A percentile compares a stretch with the other conserved stretches of the same genome.
Evolutionary conservation across 164 flowering plant genomes (phyloP).

Genomic region (Vitis rotundifolia): DNA sequence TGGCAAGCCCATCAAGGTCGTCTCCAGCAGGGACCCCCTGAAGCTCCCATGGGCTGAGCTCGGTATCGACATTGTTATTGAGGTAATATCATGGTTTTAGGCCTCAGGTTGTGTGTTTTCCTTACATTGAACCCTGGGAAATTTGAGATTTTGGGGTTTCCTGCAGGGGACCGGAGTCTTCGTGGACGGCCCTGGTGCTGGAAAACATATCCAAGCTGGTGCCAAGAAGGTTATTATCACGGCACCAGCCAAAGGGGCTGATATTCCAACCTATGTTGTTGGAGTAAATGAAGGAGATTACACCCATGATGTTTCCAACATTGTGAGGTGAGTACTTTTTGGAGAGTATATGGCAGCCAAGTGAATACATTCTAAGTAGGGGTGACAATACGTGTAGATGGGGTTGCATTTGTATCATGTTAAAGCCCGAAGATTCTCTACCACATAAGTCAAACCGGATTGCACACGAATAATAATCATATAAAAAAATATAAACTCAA

Average conservation of each 20-base stretch:
- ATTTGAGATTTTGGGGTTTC: background rate
- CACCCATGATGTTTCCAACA: conserved; percentile 72
- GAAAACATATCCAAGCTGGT: conserved; percentile 98
- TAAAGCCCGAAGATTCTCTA: no score
- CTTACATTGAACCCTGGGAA: background rate
- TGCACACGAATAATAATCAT: no score
- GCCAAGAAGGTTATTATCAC: conserved; percentile 98
- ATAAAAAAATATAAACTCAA: no score
- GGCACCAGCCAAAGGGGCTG: conserved; percentile 98
- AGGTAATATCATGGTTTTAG: conserved; percentile 41
- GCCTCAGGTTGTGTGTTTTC: no score
- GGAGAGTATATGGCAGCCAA: no score
- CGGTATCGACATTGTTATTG: conserved; percentile 97
- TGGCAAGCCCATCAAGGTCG: conserved; percentile 91
- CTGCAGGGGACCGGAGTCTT: conserved; percentile 95
- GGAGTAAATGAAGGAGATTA: conserved; percentile 94
- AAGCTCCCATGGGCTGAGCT: conserved; percentile 97
- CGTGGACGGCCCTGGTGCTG: conserved; percentile 98
- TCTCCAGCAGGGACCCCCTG: conserved; percentile 92
- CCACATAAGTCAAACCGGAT: no score
- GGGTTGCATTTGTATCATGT: no score
- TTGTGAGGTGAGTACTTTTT: conserved; percentile 56
- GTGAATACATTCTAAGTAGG: no score
- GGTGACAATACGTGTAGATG: no score
- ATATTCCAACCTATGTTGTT: conserved; percentile 92